A percentile compares a stretch with the other conserved stretches of the same genome.
Evolutionary conservation across 2,329 filamentous ascomycete genomes (phyloP).

Genomic region (Trichoderma hamatum): DNA sequence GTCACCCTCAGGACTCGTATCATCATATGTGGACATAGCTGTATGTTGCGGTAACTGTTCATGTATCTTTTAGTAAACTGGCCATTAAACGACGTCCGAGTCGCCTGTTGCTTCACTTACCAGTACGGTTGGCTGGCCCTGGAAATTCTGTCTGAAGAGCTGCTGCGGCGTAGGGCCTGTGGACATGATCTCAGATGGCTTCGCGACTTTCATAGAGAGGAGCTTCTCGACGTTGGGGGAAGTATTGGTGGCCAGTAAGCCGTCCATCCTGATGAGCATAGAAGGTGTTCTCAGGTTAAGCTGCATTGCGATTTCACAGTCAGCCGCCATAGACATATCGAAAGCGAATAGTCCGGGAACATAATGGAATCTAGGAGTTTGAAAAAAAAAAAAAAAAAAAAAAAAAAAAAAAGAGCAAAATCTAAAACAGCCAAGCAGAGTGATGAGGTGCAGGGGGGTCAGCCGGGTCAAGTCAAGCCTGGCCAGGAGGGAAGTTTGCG

Average conservation of each 20-base stretch:
- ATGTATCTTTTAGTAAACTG: conserved; percentile 44
- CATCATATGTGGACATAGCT: conserved; percentile 7
- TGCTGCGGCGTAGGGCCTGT: conserved; percentile 46
- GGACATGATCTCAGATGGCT: neutral
- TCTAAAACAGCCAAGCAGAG: neutral
- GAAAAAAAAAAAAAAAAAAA: neutral
- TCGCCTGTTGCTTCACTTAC: conserved; percentile 46
- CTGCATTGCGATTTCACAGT: conserved; percentile 39
- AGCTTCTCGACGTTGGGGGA: conserved; percentile 50
- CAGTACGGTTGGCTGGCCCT: conserved; percentile 48
- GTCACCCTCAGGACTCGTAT: conserved; percentile 22
- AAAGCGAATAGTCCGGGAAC: too few species aligned
- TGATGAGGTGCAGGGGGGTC: conserved; percentile 17
- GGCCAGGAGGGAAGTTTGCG: conserved; percentile 8
- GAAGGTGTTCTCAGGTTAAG: conserved; percentile 62
- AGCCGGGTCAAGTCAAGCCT: neutral
- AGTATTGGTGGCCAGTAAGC: conserved; percentile 46
- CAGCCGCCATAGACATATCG: neutral
- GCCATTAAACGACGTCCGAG: conserved; percentile 42
- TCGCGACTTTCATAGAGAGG: conserved; percentile 43
- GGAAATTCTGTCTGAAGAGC: conserved; percentile 45
- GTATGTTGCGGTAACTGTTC: conserved; percentile 35
- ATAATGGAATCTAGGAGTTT: too few species aligned
- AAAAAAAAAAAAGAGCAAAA: neutral
- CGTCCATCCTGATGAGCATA: conserved; percentile 62